Percentiles rank a stretch among this genome's conserved stretches.
These are phyloP conservation scores for Zymoseptoria ardabiliae DNA, from an alignment of 2,329 filamentous ascomycete genomes.

Conservation along the genomic window DNA sequence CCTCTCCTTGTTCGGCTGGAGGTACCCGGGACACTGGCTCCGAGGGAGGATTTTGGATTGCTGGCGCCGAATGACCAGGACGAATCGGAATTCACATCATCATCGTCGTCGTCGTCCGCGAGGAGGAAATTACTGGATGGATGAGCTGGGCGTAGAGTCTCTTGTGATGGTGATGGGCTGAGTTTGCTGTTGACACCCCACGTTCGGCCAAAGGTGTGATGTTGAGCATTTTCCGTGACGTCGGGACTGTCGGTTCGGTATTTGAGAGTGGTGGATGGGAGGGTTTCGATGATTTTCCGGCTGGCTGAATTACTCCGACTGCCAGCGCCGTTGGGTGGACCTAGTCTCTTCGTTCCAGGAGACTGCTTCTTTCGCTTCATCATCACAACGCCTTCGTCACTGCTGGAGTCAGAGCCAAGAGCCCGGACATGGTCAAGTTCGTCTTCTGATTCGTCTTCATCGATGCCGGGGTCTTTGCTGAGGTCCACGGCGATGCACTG, in stretches of 20 bases:
- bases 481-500: slow-evolving; percentile 87
- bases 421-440: slow-evolving; percentile 33
- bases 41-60: slow-evolving; percentile 28
- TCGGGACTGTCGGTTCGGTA: slow-evolving; percentile 73
- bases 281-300: slow-evolving; percentile 72
- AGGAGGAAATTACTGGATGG: slow-evolving; percentile 56
- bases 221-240: slow-evolving; percentile 22
- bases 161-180: slow-evolving; percentile 73
- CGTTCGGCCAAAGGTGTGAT: slow-evolving; percentile 39
- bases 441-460: slow-evolving; percentile 43
- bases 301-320: slow-evolving; percentile 49
- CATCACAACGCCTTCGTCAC: slow-evolving; percentile 72
- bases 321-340: slow-evolving; percentile 37
- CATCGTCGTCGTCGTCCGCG: slow-evolving; percentile 12
- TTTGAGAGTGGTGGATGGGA: slow-evolving; percentile 82
- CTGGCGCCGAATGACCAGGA: slow-evolving; percentile 30
- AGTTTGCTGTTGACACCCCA: slow-evolving; percentile 31
- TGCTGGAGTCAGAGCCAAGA: slow-evolving; percentile 39
- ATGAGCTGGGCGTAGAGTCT: slow-evolving; percentile 67
- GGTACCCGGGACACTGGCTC: slow-evolving; percentile 12
- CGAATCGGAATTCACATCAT: slow-evolving; percentile 21
- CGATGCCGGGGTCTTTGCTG: slow-evolving; percentile 68
- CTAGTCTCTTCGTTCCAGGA: slow-evolving; percentile 37
- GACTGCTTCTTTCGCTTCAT: slow-evolving; percentile 58
- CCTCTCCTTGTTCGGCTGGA: slow-evolving; percentile 22